A percentile compares a stretch with the other conserved stretches of the same genome.
phyloP scores from a whole-genome alignment of 2,329 filamentous ascomycete species.

The Achaetomium macrosporum region DNA sequence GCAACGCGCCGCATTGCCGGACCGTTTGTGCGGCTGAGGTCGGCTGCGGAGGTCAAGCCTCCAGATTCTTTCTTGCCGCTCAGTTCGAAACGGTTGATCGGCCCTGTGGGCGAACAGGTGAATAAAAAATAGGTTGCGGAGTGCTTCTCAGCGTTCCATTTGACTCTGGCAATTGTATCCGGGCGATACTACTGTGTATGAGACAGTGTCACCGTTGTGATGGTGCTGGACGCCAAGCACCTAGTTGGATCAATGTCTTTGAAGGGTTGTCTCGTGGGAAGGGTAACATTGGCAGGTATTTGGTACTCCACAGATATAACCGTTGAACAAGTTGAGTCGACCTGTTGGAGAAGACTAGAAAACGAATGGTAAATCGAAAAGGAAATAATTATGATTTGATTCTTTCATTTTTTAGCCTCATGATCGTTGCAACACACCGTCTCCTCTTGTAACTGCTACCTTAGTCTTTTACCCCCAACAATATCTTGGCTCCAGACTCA shows the following conservation, averaged over 20 bases:
- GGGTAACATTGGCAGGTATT: not conserved
- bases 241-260: not conserved
- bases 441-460: not conserved
- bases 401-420: not conserved
- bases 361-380: not conserved
- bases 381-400: not conserved
- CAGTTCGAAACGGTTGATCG: slow-evolving; percentile 10
- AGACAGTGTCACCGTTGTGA: slow-evolving; percentile 1
- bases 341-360: not conserved
- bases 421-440: not conserved
- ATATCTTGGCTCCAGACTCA: too few relatives aligned
- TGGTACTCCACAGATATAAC: not conserved
- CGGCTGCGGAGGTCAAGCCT: slow-evolving; percentile 5
- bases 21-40: slow-evolving; percentile 8
- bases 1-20: slow-evolving; percentile 12
- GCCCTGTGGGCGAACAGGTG: not conserved
- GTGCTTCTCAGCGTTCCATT: slow-evolving; percentile 7
- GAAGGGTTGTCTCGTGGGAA: slow-evolving; percentile 2
- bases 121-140: not conserved
- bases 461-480: too few relatives aligned
- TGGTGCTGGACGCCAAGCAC: slow-evolving; percentile 4
- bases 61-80: not conserved
- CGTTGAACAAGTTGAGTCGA: not conserved
- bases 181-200: slow-evolving; percentile 3
- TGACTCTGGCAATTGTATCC: not conserved